A percentile compares a stretch with the other conserved stretches of the same genome.
Evolutionary conservation across 495 filamentous ascomycete species (phyloP).

Genomic region (Achaetomiella virescens): DNA sequence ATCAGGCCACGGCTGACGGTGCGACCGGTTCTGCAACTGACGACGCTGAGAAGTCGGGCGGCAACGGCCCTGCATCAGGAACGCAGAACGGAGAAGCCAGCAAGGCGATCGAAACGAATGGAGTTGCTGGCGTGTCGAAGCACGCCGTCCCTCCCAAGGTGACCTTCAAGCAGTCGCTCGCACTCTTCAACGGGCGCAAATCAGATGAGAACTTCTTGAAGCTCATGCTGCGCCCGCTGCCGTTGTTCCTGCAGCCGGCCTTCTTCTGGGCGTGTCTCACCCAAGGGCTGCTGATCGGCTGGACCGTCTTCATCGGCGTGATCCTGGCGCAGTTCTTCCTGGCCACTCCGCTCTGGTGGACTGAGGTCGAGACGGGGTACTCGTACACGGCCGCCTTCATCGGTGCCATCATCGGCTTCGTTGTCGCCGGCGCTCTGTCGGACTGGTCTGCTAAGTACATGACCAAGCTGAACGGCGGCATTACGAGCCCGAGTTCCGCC

Average conservation of each 20-base stretch:
- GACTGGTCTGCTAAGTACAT: constrained; percentile 66
- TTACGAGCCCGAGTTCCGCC: constrained; percentile 91
- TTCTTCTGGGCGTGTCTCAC: constrained; percentile 87
- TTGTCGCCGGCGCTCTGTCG: constrained; percentile 63
- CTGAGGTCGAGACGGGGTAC: constrained; percentile 78
- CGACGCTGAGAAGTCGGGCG: constrained; percentile 18
- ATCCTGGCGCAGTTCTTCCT: constrained; percentile 79
- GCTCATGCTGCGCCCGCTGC: constrained; percentile 55
- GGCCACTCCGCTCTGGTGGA: constrained; percentile 71
- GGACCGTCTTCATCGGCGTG: constrained; percentile 91
- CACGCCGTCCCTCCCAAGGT: constrained; percentile 32
- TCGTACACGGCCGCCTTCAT: constrained; percentile 83
- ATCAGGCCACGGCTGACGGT: neutral
- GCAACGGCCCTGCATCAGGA: neutral
- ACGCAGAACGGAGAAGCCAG: neutral
- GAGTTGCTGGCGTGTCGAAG: neutral
- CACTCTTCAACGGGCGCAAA: constrained; percentile 75
- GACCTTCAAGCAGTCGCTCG: constrained; percentile 50
- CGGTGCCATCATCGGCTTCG: constrained; percentile 71
- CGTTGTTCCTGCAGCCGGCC: constrained; percentile 70
- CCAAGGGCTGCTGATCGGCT: constrained; percentile 86
- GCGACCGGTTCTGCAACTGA: neutral
- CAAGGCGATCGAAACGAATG: neutral
- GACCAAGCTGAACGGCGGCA: constrained; percentile 67
- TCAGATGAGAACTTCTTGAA: constrained; percentile 57